These are phyloP conservation scores for Pichia sp. DNA, from an alignment of 1,139 yeast genomes.

Conservation along the genomic window DNA sequence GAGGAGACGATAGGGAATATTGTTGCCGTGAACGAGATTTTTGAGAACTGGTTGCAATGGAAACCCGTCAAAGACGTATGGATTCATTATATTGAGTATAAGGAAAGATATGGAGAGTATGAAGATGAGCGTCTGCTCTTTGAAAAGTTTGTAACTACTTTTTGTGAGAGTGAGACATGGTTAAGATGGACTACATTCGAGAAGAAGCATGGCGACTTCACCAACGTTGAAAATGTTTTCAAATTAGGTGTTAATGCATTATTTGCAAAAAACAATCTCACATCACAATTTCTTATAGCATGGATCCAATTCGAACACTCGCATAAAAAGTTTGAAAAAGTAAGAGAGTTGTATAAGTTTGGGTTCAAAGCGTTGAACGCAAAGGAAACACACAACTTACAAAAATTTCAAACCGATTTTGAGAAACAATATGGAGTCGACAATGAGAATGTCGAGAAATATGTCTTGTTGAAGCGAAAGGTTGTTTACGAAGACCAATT, in stretches of 20 bases:
- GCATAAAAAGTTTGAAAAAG: slow-evolving; percentile 61
- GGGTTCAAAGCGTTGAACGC: slow-evolving; percentile 46
- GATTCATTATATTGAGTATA: slow-evolving; percentile 72
- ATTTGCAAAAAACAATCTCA: slow-evolving; percentile 29
- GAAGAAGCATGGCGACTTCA: slow-evolving; percentile 45
- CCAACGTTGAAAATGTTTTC: slow-evolving; percentile 57
- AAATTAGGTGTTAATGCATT: slow-evolving; percentile 61
- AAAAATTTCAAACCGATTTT: slow-evolving; percentile 50
- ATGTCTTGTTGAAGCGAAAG: slow-evolving; percentile 51
- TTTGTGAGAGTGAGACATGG: slow-evolving; percentile 62
- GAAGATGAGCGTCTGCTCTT: slow-evolving; percentile 57
- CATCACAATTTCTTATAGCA: slow-evolving; percentile 40
- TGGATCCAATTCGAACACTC: slow-evolving; percentile 78
- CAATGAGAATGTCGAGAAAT: slow-evolving; percentile 47
- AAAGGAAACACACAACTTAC: slow-evolving; percentile 38
- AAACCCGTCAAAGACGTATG: slow-evolving; percentile 63
- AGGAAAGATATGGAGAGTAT: slow-evolving; percentile 58
- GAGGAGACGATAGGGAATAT: slow-evolving; percentile 76
- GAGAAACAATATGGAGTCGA: slow-evolving; percentile 60
- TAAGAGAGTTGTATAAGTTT: slow-evolving; percentile 54
- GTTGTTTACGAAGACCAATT: slow-evolving; percentile 51
- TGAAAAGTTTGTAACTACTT: slow-evolving; percentile 50
- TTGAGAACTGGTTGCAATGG: slow-evolving; percentile 81
- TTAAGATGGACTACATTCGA: slow-evolving; percentile 59
- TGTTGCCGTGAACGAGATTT: slow-evolving; percentile 58